Evolutionary conservation across 2,329 filamentous ascomycete genomes (phyloP).

Genomic region (Neurospora crassa): DNA sequence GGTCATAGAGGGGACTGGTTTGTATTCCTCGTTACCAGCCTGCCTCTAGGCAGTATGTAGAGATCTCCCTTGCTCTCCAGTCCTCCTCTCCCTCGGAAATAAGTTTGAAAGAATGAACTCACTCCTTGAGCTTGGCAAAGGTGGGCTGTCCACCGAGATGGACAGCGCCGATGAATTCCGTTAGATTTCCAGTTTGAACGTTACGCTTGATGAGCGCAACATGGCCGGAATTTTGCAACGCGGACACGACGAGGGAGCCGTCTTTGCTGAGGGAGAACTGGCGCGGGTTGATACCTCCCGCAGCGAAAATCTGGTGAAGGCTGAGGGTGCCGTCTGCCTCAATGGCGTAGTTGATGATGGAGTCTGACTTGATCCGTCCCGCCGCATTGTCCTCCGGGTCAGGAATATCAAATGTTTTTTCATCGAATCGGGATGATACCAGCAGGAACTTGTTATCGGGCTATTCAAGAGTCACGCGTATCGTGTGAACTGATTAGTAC

Average conservation of each 20-base stretch:
- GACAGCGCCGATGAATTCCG: conserved; percentile 32
- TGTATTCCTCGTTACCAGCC: background rate
- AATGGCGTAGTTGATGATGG: conserved; percentile 54
- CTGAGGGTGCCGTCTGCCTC: conserved; percentile 40
- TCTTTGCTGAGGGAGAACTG: conserved; percentile 58
- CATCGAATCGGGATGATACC: conserved; percentile 58
- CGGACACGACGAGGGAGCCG: conserved; percentile 56
- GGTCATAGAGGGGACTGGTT: background rate
- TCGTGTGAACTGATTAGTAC: background rate
- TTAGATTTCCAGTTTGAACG: conserved; percentile 46
- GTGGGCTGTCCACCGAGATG: conserved; percentile 36
- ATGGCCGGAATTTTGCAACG: conserved; percentile 49
- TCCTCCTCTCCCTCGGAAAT: background rate
- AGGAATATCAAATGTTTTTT: conserved; percentile 38
- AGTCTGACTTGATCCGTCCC: conserved; percentile 42
- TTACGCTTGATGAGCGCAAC: conserved; percentile 55
- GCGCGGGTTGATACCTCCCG: conserved; percentile 55
- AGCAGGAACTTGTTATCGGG: conserved; percentile 54
- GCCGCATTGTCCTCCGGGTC: conserved; percentile 31
- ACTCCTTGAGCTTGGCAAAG: conserved; percentile 38
- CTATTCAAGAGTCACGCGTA: conserved; percentile 23
- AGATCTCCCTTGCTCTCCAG: background rate
- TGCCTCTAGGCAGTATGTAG: background rate
- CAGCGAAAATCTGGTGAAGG: conserved; percentile 48
- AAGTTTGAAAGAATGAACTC: background rate